Base-by-base conservation (phyloP, 2,329 filamentous ascomycete genomes). In the Curvularia sp. region DNA sequence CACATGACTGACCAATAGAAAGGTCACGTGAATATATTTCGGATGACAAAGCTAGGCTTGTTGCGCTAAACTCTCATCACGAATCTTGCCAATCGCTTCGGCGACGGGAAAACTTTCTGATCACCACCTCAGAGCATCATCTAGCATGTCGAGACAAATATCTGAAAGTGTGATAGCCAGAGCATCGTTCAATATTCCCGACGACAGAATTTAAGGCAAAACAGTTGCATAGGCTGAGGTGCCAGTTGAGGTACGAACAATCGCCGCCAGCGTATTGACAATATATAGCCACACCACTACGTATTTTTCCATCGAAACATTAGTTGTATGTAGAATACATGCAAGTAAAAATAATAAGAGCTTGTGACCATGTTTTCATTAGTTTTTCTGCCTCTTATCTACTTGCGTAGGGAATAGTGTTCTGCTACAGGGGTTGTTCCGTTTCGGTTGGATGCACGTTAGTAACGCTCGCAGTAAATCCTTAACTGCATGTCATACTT, bases 41-140 rank as follows among this genome's bases (percentile, higher is more conserved):
- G 18, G 44, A 48, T 48, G 30, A 48, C 44, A 48, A 48, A 48
- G 44, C 44, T n/a, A n/a, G n/a, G n/a, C n/a, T n/a, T n/a, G n/a
- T n/a, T 43, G 41, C 44, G 44, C 44, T 48, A 48, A 48, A 5
- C 30, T 31, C 26, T 48, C 30, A 48, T 48, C 26, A 4, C 44
- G 44, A n/a, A 31, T 48, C 13, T 31, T 48, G 15, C 26, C 44
- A 30, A 48, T 35, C 26, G 44, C 26, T 48, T 20, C 31, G 8
- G 26, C 30, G 18, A 31, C 44, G 30, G 44, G 31, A 26, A 48
- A 31, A 48, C 44, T 35, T 48, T 48, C 44, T 30, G 13, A 48
- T 48, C 26, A 31, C 44, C 18, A 48, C 44, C 26, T n/a, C 18
- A 48, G 15, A 48, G 31, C 44, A 35, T 18, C 22, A 13, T 48